These are phyloP conservation scores for Ogataea sp. DNA, from an alignment of 805 yeast genomes.

Conservation along the genomic window DNA sequence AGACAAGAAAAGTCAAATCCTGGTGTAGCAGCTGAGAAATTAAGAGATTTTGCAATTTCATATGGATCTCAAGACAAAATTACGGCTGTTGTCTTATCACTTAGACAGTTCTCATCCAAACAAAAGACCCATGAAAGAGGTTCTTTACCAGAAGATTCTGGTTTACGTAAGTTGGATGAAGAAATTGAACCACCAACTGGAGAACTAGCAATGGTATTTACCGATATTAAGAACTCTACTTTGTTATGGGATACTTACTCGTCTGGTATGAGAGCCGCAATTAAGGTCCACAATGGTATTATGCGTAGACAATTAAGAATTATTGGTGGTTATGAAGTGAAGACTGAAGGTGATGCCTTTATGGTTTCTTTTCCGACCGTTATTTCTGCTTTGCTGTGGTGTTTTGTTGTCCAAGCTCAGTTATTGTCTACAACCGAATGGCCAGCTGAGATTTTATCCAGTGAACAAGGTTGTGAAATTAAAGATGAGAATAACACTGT, in stretches of 20 bases:
- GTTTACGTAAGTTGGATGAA: conserved; percentile 72
- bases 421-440: conserved; percentile 73
- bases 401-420: conserved; percentile 86
- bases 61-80: conserved; percentile 80
- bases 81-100: conserved; percentile 71
- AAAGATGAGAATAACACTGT: conserved; percentile 50
- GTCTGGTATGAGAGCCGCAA: conserved; percentile 92
- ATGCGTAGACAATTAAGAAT: conserved; percentile 91
- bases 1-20: conserved; percentile 78
- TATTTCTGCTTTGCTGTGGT: conserved; percentile 86
- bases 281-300: conserved; percentile 84
- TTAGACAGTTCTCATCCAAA: conserved; percentile 40
- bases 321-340: conserved; percentile 96
- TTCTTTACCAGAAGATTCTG: conserved; percentile 59
- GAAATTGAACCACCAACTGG: conserved; percentile 96
- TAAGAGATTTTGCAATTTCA: conserved; percentile 89
- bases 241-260: conserved; percentile 90
- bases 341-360: conserved; percentile 98
- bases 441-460: conserved; percentile 87
- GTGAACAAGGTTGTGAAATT: conserved; percentile 77
- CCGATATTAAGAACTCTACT: conserved; percentile 95
- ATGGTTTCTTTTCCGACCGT: conserved; percentile 96
- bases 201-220: conserved; percentile 89
- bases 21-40: conserved; percentile 83
- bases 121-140: conserved; percentile 32